A percentile compares a stretch with the other conserved stretches of the same genome.
Evolutionary conservation across 1,139 yeast species (phyloP).

Genomic region (Pichia sp.): DNA sequence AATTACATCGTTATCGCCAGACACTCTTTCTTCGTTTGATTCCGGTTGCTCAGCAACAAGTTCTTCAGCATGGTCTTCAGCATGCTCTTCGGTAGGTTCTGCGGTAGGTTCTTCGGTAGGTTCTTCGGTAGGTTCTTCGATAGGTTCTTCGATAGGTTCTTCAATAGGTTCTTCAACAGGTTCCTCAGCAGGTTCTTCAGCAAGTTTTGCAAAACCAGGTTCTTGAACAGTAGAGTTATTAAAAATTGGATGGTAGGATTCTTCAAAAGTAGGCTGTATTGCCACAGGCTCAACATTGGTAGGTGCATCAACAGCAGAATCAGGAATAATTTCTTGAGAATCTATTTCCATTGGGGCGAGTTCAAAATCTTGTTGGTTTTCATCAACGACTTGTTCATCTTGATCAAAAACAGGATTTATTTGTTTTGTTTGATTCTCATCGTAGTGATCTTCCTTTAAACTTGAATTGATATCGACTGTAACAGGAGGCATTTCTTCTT

Average conservation of each 20-base stretch:
- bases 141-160: too few species aligned
- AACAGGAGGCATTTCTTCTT: too few species aligned
- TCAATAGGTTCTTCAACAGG: too few species aligned
- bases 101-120: not conserved
- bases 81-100: not conserved
- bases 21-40: not conserved
- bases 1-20: not conserved
- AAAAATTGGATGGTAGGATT: not conserved
- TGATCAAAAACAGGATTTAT: not conserved
- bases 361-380: not conserved
- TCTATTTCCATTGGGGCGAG: slow-evolving; percentile 1
- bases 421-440: not conserved
- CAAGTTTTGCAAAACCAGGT: not conserved
- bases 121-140: not conserved
- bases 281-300: not conserved
- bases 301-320: not conserved
- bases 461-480: too few species aligned
- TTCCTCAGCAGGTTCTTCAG: not conserved
- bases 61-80: not conserved
- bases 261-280: not conserved
- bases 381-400: not conserved
- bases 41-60: not conserved
- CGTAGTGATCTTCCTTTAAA: not conserved
- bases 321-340: not conserved
- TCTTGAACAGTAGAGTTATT: not conserved